A percentile compares a stretch with the other conserved stretches of the same genome.
phyloP scores from a whole-genome alignment of 1,284 basidiomycete species.

The Microbotryum violaceum region DNA sequence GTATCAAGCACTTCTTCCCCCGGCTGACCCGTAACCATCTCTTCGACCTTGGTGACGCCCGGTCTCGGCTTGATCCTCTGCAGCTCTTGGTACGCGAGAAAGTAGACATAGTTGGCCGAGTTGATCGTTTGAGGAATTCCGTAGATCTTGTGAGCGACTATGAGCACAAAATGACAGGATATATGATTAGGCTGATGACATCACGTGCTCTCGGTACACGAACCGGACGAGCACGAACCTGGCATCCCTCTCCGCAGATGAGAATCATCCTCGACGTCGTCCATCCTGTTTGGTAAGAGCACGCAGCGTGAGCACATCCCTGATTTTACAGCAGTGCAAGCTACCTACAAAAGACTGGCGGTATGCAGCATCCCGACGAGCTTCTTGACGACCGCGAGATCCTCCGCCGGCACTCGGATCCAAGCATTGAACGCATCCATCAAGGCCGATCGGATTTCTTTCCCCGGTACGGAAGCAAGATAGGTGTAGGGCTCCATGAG shows the following conservation, averaged over 20 bases:
- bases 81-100: conserved; percentile 73
- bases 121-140: conserved; percentile 96
- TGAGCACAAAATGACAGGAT: neutral
- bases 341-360: conserved; percentile 75
- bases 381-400: conserved; percentile 63
- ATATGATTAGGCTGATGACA: neutral
- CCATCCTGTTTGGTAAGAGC: conserved; percentile 54
- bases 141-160: conserved; percentile 89
- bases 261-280: conserved; percentile 95
- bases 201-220: neutral
- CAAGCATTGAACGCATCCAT: conserved; percentile 92
- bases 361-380: conserved; percentile 92
- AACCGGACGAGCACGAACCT: conserved; percentile 44
- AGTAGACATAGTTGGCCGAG: conserved; percentile 94
- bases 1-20: too few relatives aligned
- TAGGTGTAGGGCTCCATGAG: conserved; percentile 74
- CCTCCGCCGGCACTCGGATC: conserved; percentile 69
- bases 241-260: conserved; percentile 80
- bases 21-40: conserved; percentile 36
- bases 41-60: conserved; percentile 28
- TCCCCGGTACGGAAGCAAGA: conserved; percentile 76
- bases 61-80: conserved; percentile 32
- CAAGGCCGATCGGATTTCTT: conserved; percentile 81
- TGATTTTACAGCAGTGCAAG: neutral
- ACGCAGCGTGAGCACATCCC: neutral